Base-by-base conservation (phyloP, 2,329 filamentous ascomycete genomes). In the Beauveria varroae region DNA sequence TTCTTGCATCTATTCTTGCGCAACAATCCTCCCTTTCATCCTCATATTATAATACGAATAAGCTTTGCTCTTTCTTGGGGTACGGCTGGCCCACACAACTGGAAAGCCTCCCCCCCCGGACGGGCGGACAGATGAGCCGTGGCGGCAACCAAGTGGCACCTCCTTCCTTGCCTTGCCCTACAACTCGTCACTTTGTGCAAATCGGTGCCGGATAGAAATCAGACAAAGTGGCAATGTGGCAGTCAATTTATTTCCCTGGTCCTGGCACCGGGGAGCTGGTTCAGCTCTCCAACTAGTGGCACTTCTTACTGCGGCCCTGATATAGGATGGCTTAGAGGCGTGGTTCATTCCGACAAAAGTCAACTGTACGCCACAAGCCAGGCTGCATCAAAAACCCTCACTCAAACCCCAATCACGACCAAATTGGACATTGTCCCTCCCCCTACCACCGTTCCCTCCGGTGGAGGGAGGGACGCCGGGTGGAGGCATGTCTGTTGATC, bases 71-170 rank as follows among this genome's bases (percentile, higher is more conserved):
- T 18, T 6, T 47, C 50, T 22, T 49, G 54, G 10, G 49, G 34
- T 43, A n/a, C n/a, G 12, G 7, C 30, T 7, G 58, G 58, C 44
- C 59, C 59, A 61, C 59, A 56, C 52, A 7, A 20, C 24, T 41
- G 44, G 52, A 57, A 51, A 57, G 30, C 26, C 26, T 28, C 7
- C 26, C 30, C 47, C 46, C 53, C 44, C 52, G 59, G 59, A 12
- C 59, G 59, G 59, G 52, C 59, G 59, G 59, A 56, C 59, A 56
- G 59, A 61, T 61, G 59, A 61, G 59, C 59, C 59, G 59, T 61
- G 57, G 57, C 57, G 57, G 49, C 49, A 53, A 52, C 37, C 18
- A 59, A 60, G 57, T 60, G 57, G 57, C 57, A 20, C 47, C 46
- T 14, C 37, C 6, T 9, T 24, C 22, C 14, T 49, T 24, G 7